Conservation (phyloP, 768 basidiomycete genomes). For the Panaeolus papilionaceus region DNA sequence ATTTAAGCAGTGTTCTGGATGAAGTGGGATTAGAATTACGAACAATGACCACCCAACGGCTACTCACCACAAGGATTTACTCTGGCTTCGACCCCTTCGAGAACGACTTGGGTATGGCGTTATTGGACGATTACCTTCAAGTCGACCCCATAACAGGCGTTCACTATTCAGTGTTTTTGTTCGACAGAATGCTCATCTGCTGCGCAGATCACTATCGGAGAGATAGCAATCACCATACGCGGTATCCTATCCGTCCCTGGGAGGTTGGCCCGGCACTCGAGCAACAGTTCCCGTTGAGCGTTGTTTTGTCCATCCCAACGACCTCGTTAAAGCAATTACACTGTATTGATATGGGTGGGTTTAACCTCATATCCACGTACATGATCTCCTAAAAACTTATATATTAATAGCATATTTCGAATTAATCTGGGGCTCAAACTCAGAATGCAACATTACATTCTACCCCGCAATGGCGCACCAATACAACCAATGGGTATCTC, state of each 20-base stretch:
- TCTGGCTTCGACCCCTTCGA: constrained; percentile 32
- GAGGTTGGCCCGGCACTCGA: constrained; percentile 43
- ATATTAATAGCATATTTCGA: constrained; percentile 35
- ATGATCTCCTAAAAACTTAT: background rate
- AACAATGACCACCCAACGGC: constrained; percentile 35
- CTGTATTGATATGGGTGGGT: constrained; percentile 37
- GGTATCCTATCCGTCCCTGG: constrained; percentile 44
- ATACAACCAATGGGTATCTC: constrained; percentile 36
- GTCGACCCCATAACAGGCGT: constrained; percentile 29
- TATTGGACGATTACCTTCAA: constrained; percentile 42
- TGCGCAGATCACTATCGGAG: constrained; percentile 34
- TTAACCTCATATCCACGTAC: background rate
- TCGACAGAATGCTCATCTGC: constrained; percentile 41
- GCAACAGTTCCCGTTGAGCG: constrained; percentile 32
- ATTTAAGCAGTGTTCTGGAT: constrained; percentile 40
- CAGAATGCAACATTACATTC: constrained; percentile 29
- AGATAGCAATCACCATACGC: constrained; percentile 19
- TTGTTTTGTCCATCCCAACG: constrained; percentile 40
- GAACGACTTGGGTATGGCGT: constrained; percentile 34
- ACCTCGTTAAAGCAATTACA: constrained; percentile 32
- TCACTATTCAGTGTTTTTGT: constrained; percentile 40
- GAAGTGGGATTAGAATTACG: constrained; percentile 45
- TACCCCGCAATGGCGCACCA: constrained; percentile 30
- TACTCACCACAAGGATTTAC: constrained; percentile 36
- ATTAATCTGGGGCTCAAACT: constrained; percentile 37